phyloP scores from a whole-genome alignment of 2,329 filamentous ascomycete species.

The Westerdykella aurantiaca region DNA sequence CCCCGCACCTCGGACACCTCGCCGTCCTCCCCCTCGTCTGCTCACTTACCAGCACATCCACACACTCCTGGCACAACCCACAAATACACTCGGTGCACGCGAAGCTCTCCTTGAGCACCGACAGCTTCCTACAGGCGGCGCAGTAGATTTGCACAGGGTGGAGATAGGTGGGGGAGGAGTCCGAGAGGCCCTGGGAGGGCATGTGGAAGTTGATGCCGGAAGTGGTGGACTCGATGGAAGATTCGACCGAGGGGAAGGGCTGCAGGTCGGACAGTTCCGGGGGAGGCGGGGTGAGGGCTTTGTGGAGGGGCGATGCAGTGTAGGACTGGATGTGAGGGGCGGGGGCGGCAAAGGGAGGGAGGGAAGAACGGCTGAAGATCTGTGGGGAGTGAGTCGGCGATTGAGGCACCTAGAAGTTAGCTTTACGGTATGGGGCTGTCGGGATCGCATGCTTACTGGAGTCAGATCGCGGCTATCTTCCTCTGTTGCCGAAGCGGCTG shows the following conservation, averaged over 20 bases:
- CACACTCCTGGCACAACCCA: constrained; percentile 82
- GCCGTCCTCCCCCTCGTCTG: constrained; percentile 63
- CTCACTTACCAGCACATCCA: constrained; percentile 71
- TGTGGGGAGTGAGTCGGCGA: constrained; percentile 50
- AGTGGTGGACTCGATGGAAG: constrained; percentile 61
- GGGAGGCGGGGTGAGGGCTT: constrained; percentile 76
- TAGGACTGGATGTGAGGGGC: constrained; percentile 58
- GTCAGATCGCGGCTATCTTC: constrained; percentile 84
- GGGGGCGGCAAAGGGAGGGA: constrained; percentile 51
- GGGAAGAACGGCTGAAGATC: constrained; percentile 51
- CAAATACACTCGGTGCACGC: constrained; percentile 96
- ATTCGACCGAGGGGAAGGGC: constrained; percentile 88
- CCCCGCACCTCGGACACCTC: constrained; percentile 71
- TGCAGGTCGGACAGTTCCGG: constrained; percentile 47
- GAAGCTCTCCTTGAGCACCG: constrained; percentile 74
- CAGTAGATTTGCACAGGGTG: constrained; percentile 78
- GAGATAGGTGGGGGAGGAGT: constrained; percentile 55
- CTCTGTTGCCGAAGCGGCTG: constrained; percentile 86
- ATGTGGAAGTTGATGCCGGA: constrained; percentile 64
- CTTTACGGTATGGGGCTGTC: constrained; percentile 5
- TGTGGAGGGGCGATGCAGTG: constrained; percentile 84
- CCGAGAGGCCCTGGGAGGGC: constrained; percentile 43
- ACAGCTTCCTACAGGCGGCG: constrained; percentile 74
- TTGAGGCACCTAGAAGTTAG: constrained; percentile 40
- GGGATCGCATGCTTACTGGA: constrained; percentile 56